phyloP scores from a whole-genome alignment of 495 filamentous ascomycete species.

The Diplogelasinospora grovesii region DNA sequence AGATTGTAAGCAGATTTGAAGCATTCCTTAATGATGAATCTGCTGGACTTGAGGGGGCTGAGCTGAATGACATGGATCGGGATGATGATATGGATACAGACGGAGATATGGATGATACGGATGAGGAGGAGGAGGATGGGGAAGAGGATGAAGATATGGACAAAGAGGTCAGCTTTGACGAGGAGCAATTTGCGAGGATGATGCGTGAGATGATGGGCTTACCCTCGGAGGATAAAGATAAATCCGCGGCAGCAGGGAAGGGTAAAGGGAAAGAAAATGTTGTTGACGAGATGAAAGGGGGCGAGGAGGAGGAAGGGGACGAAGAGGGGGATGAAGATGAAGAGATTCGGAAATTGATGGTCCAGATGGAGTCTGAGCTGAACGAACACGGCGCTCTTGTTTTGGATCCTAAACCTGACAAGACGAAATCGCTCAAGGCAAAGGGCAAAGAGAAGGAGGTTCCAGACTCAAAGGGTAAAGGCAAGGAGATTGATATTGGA shows the following conservation, averaged over 20 bases:
- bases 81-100: slow-evolving; percentile 56
- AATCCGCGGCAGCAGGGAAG: slow-evolving; percentile 15
- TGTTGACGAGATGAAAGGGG: too few relatives aligned
- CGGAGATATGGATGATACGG: slow-evolving; percentile 34
- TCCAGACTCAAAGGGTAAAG: slow-evolving; percentile 2
- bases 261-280: slow-evolving; percentile 13
- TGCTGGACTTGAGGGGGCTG: slow-evolving; percentile 72
- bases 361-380: slow-evolving; percentile 76
- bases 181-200: slow-evolving; percentile 75
- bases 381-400: slow-evolving; percentile 67
- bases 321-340: slow-evolving; percentile 54
- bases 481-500: slow-evolving; percentile 11
- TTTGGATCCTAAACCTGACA: slow-evolving; percentile 41
- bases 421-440: not conserved
- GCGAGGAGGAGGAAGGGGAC: slow-evolving; percentile 22
- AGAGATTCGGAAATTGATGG: slow-evolving; percentile 64
- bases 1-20: slow-evolving; percentile 87
- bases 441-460: slow-evolving; percentile 9
- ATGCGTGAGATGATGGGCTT: slow-evolving; percentile 96
- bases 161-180: slow-evolving; percentile 71
- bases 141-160: slow-evolving; percentile 53
- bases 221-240: slow-evolving; percentile 31
- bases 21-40: slow-evolving; percentile 85
- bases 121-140: slow-evolving; percentile 34
- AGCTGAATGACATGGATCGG: slow-evolving; percentile 68